Conservation (phyloP, 306 rosid species). For the Prunus davidiana region DNA sequence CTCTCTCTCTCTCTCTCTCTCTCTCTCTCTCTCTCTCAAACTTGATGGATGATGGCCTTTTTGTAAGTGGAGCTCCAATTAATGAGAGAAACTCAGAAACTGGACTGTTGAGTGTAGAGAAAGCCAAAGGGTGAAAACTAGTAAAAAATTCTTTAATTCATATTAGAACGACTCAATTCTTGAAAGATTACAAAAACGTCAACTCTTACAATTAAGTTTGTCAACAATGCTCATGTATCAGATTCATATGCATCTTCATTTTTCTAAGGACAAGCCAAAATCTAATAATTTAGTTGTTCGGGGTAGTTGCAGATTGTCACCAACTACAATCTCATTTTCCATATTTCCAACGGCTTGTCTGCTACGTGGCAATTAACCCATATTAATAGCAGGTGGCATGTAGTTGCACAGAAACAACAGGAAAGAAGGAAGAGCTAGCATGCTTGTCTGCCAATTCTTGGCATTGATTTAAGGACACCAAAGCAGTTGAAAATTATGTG, state of each 20-base stretch:
- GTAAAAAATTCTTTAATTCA: background rate
- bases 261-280: background rate
- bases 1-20: background rate
- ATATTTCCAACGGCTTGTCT: background rate
- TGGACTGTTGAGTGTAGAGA: too few species aligned
- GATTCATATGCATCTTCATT: background rate
- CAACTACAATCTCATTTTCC: background rate
- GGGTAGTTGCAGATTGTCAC: conserved; percentile 2
- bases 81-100: too few species aligned
- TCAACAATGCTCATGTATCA: too few species aligned
- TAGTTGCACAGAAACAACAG: background rate
- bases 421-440: too few species aligned
- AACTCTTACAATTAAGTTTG: too few species aligned
- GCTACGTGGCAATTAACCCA: background rate
- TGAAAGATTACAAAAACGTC: background rate
- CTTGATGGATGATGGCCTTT: background rate
- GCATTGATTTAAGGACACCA: too few species aligned
- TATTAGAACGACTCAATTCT: background rate
- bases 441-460: too few species aligned
- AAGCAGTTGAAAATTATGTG: too few species aligned
- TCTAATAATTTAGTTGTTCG: background rate
- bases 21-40: background rate
- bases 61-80: background rate
- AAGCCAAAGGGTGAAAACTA: background rate
- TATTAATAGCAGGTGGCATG: background rate